A percentile compares a stretch with the other conserved stretches of the same genome.
These are phyloP conservation scores for Exophiala mesophila DNA, from an alignment of 2,329 filamentous ascomycete genomes.

Conservation along the genomic window DNA sequence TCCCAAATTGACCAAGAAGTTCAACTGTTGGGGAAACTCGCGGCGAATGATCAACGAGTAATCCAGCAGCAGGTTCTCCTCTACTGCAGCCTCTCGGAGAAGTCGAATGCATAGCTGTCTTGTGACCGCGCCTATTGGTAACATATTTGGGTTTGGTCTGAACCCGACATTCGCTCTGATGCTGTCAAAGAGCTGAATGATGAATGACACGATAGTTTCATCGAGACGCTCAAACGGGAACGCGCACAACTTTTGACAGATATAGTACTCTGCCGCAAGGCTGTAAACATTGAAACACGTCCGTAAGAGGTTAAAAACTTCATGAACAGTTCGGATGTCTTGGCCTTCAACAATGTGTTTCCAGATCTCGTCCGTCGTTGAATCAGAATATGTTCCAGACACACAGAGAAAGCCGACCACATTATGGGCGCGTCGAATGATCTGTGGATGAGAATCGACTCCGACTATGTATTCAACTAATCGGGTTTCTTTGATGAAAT, in stretches of 20 bases:
- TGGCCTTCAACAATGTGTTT: slow-evolving; percentile 73
- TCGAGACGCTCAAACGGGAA: slow-evolving; percentile 62
- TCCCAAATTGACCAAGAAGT: slow-evolving; percentile 12
- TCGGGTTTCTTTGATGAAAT: slow-evolving; percentile 63
- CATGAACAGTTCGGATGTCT: slow-evolving; percentile 78
- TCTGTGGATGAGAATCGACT: slow-evolving; percentile 84
- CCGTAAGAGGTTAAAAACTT: slow-evolving; percentile 64
- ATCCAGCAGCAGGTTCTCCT: slow-evolving; percentile 50
- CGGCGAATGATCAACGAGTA: slow-evolving; percentile 28
- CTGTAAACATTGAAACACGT: slow-evolving; percentile 45
- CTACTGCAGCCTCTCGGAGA: slow-evolving; percentile 64
- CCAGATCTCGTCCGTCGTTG: slow-evolving; percentile 79
- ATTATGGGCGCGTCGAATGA: slow-evolving; percentile 75
- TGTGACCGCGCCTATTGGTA: slow-evolving; percentile 15
- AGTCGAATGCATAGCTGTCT: slow-evolving; percentile 58
- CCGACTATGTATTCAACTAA: slow-evolving; percentile 84
- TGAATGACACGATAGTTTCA: slow-evolving; percentile 57
- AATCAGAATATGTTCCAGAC: slow-evolving; percentile 64
- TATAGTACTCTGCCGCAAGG: slow-evolving; percentile 47
- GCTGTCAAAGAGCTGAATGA: slow-evolving; percentile 52
- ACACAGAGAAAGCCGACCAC: slow-evolving; percentile 83
- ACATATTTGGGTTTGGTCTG: slow-evolving; percentile 1
- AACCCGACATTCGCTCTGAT: slow-evolving; percentile 38
- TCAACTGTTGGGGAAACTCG: slow-evolving; percentile 18
- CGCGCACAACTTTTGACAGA: slow-evolving; percentile 65